Evolutionary conservation across 441 rosid genomes (phyloP), one percentile per base, ranked within the genome.

Genomic region (Rhodomyrtus psidioides): DNA sequence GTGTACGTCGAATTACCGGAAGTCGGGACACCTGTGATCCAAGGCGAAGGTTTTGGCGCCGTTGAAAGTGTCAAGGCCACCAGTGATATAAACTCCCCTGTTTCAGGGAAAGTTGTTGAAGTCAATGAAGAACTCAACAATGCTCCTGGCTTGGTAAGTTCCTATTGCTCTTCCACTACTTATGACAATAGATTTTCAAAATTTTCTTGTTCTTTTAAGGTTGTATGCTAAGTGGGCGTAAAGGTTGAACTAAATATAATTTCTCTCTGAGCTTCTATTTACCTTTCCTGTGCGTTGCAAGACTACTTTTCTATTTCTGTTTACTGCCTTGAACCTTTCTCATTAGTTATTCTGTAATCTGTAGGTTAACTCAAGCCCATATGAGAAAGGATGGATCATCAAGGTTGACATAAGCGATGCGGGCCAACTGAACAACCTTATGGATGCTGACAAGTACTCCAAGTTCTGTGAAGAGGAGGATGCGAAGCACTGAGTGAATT

Each of bases 11-110:
- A 97, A 88, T 87, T 96, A 56, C 99, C 99, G 13, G 99, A 96
- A 28, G 91, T 94, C 83, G 99, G 99, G 83, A 88, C 89, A 39
- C 16, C 91, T 2, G 96, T 95, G 83, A 88, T 88, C n/a, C 97
- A 97, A 81, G 99, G 98, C 16, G 89, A 85, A 83, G 84, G 96
- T 85, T 97, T 97, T 86, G 99, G 99, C 53, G 99, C 99, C 1
- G 98, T 97, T 59, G 99, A 97, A 89, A 97, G 99, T 88, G 99
- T 97, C 82, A 97, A 97, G 94, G 99, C 99, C 53, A 94, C 98
- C n/a, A 97, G 99, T 85, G 99, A 96, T 92, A 83, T 97, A 59
- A 90, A 92, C 88, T 96, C 98, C 84, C 99, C 99, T 23, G 92
- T 97, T 89, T 96, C 98, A 0, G 99, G 99, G 53, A 94, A 87